Evolutionary conservation across 2,329 filamentous ascomycete species (phyloP).

Genomic region (Metarhizium guizhouense): DNA sequence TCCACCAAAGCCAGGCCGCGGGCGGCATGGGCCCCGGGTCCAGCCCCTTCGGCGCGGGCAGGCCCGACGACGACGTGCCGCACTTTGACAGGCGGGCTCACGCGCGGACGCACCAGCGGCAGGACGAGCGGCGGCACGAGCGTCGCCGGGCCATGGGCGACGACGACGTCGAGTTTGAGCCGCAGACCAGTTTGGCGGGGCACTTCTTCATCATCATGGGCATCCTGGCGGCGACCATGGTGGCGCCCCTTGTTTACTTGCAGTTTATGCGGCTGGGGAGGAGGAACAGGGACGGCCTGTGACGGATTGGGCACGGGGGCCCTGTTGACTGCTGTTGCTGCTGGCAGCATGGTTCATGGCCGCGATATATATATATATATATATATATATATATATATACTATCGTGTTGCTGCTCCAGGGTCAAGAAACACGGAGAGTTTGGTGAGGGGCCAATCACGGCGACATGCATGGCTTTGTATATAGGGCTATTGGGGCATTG

Average conservation of each 20-base stretch:
- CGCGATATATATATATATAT: background rate
- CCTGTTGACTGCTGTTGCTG: background rate
- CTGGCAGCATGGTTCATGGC: too few relatives aligned
- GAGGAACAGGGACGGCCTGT: conserved; percentile 15
- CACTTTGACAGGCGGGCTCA: conserved; percentile 75
- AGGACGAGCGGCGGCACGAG: conserved; percentile 39
- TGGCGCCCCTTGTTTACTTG: conserved; percentile 34
- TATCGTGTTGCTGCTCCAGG: too few relatives aligned
- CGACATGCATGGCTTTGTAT: too few relatives aligned
- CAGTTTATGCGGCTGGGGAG: conserved; percentile 26
- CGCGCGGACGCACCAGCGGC: conserved; percentile 60
- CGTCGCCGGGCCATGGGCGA: conserved; percentile 31
- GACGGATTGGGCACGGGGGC: background rate
- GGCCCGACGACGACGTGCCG: conserved; percentile 44
- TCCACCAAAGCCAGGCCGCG: conserved; percentile 12
- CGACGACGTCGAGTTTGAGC: conserved; percentile 27
- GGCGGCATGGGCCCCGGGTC: conserved; percentile 33
- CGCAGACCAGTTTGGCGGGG: conserved; percentile 32
- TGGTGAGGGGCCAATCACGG: background rate
- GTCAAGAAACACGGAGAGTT: background rate
- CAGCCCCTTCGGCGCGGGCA: conserved; percentile 29
- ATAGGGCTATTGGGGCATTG: too few relatives aligned
- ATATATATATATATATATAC: background rate
- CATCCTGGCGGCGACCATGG: conserved; percentile 36
- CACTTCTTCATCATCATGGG: conserved; percentile 42